Conservation (phyloP, 1,284 basidiomycete species). For the Apiotrichum domesticum region DNA sequence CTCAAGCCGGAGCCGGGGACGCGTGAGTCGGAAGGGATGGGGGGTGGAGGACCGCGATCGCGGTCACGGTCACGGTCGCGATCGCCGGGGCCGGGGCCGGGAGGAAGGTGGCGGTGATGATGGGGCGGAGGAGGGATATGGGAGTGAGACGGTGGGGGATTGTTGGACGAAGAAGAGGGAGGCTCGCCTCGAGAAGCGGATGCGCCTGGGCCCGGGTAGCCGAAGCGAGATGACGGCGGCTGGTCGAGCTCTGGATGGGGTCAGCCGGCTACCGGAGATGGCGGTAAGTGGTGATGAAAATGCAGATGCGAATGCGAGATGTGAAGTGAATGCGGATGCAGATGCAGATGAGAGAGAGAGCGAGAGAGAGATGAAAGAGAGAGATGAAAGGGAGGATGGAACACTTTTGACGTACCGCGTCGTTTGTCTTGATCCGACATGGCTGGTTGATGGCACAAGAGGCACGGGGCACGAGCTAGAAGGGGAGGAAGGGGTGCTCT, state of each 20-base stretch:
- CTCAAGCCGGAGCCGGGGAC: slow-evolving; percentile 10
- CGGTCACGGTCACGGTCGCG: background rate
- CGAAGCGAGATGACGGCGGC: background rate
- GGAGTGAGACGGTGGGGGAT: background rate
- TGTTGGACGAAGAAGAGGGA: background rate
- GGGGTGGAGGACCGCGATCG: background rate
- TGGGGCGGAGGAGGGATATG: slow-evolving; percentile 1
- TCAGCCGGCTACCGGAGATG: too few species aligned
- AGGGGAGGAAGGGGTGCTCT: background rate
- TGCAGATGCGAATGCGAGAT: too few species aligned
- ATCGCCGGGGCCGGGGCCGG: background rate
- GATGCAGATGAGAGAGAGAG: background rate
- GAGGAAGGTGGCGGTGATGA: slow-evolving; percentile 6
- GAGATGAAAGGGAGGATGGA: background rate
- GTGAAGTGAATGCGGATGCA: too few species aligned
- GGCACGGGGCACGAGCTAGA: too few species aligned
- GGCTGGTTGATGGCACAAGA: too few species aligned
- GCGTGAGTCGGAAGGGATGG: slow-evolving; percentile 2
- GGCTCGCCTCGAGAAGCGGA: background rate
- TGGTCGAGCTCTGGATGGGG: background rate
- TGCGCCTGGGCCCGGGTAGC: background rate
- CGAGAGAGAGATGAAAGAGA: background rate
- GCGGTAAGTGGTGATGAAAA: too few species aligned
- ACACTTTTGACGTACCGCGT: too few species aligned
- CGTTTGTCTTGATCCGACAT: too few species aligned